phyloP scores from a whole-genome alignment of 2,329 filamentous ascomycete species.

The Teratosphaeria destructans region DNA sequence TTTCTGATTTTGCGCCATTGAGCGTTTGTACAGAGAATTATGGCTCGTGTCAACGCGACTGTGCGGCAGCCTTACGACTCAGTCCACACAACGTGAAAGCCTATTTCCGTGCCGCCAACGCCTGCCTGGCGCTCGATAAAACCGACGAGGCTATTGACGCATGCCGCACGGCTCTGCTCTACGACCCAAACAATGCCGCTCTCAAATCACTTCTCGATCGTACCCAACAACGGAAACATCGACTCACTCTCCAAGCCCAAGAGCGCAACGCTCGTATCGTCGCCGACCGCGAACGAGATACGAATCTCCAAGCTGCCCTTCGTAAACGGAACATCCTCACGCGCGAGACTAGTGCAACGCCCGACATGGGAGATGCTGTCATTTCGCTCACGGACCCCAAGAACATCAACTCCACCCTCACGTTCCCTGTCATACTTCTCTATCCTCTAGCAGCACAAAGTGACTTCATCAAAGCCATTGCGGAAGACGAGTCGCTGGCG shows the following conservation, averaged over 20 bases:
- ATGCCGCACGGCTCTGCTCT: constrained; percentile 58
- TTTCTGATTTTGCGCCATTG: constrained; percentile 11
- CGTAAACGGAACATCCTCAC: constrained; percentile 60
- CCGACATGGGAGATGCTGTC: constrained; percentile 77
- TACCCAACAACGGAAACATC: constrained; percentile 49
- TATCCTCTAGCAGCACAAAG: constrained; percentile 75
- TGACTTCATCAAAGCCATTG: constrained; percentile 83
- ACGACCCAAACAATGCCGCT: constrained; percentile 61
- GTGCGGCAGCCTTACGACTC: constrained; percentile 64
- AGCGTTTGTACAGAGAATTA: constrained; percentile 57
- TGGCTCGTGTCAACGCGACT: constrained; percentile 75
- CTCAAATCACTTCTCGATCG: constrained; percentile 54
- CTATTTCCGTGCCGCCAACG: constrained; percentile 72
- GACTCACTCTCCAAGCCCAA: constrained; percentile 37
- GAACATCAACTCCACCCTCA: constrained; percentile 60
- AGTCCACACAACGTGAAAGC: constrained; percentile 81
- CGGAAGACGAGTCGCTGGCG: constrained; percentile 62
- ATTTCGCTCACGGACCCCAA: constrained; percentile 62
- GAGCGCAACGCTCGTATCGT: constrained; percentile 48
- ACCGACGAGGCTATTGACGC: constrained; percentile 71
- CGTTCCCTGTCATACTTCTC: constrained; percentile 70
- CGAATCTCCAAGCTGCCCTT: constrained; percentile 44
- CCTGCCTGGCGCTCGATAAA: constrained; percentile 69
- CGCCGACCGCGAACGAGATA: constrained; percentile 42
- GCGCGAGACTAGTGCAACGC: constrained; percentile 56